phyloP scores from a whole-genome alignment of 192 early-diverging fungal genomes.

The Polychytrium aggregatum region DNA sequence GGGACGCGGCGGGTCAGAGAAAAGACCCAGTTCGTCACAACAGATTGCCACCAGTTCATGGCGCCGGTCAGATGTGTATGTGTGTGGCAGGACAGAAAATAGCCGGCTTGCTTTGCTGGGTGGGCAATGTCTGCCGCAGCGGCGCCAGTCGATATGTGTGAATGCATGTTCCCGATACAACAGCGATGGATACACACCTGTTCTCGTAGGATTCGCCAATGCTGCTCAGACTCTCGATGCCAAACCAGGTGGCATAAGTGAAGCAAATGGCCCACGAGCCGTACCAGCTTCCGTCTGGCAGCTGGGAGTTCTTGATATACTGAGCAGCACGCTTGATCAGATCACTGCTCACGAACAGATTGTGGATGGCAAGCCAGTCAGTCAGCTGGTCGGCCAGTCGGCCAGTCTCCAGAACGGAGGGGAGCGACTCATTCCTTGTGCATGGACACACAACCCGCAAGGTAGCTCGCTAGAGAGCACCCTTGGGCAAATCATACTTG shows the following conservation, averaged over 20 bases:
- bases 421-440: no score
- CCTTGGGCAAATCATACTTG: slow-evolving; percentile 27
- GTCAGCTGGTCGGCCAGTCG: no score
- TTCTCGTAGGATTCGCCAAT: slow-evolving; percentile 74
- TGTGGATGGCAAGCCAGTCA: not conserved
- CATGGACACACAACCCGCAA: no score
- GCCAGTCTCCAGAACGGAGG: slow-evolving; percentile 2
- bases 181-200: no score
- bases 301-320: slow-evolving; percentile 67
- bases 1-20: no score
- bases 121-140: no score
- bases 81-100: slow-evolving; percentile 6
- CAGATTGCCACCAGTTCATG: no score
- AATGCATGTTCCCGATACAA: slow-evolving; percentile 3
- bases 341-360: not conserved
- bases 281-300: slow-evolving; percentile 81
- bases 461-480: not conserved
- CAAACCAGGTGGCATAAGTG: slow-evolving; percentile 92
- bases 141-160: not conserved
- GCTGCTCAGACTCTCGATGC: slow-evolving; percentile 68
- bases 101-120: no score
- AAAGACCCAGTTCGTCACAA: no score
- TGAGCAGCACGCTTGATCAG: slow-evolving; percentile 46
- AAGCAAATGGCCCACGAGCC: slow-evolving; percentile 97
- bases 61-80: no score